Percentiles rank a stretch among this genome's conserved stretches.
Conservation (phyloP, 371 early-diverging fungal genomes). For the Mortierella sp. region DNA sequence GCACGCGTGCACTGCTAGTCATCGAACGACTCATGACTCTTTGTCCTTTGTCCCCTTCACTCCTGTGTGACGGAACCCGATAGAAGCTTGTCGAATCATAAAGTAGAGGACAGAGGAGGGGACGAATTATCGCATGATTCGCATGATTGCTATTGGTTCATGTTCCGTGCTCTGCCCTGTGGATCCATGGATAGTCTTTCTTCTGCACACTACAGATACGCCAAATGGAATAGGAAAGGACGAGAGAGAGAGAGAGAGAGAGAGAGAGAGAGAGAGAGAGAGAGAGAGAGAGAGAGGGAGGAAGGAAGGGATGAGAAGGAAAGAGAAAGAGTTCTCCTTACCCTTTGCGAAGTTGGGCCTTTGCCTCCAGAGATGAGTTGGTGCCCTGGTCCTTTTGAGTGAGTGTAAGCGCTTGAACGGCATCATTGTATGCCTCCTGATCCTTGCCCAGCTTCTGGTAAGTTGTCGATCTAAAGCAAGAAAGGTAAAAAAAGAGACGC, state of each 20-base stretch:
- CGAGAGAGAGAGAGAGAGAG: background rate
- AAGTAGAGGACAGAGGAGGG: no score
- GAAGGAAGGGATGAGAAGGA: background rate
- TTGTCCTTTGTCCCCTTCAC: background rate
- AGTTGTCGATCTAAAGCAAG: constrained; percentile 59
- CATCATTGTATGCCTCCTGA: constrained; percentile 70
- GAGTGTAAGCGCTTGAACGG: constrained; percentile 61
- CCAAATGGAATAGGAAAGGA: background rate
- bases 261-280: background rate
- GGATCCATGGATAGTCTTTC: no score
- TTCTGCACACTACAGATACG: no score
- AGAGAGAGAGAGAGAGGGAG: background rate
- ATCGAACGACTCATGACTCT: no score
- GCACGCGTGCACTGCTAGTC: no score
- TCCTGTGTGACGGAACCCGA: background rate
- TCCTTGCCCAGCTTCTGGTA: constrained; percentile 68
- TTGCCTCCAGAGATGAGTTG: constrained; percentile 64
- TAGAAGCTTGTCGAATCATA: no score
- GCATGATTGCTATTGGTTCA: no score
- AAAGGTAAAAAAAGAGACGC: background rate
- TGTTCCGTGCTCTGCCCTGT: no score
- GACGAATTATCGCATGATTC: background rate
- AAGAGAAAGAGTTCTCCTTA: constrained; percentile 29
- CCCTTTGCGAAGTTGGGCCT: constrained; percentile 71
- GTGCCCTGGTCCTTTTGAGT: constrained; percentile 54